Conservation (phyloP, 2,329 filamentous ascomycete species). For the Penicillium rolfsii region DNA sequence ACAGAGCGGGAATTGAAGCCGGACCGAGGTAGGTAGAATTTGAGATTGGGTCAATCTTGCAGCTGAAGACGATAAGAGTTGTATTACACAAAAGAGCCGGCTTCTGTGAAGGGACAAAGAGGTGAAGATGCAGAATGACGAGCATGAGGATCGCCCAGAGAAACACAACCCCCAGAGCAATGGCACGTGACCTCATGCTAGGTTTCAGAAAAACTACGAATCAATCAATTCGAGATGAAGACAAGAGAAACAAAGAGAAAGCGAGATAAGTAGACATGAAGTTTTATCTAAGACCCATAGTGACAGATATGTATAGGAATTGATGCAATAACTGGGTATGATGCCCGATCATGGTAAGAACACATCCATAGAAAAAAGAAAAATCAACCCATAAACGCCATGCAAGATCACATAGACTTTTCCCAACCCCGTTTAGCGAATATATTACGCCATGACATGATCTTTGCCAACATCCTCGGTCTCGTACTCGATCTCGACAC, state of each 20-base stretch:
- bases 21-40: neutral
- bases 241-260: neutral
- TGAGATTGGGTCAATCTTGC: neutral
- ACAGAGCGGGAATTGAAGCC: neutral
- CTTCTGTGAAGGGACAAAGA: conserved; percentile 18
- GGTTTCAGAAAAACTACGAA: conserved; percentile 11
- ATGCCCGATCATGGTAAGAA: conserved; percentile 36
- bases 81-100: conserved; percentile 25
- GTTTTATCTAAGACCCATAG: conserved; percentile 19
- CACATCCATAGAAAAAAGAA: conserved; percentile 19
- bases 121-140: conserved; percentile 3
- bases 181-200: conserved; percentile 23
- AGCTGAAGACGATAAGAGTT: conserved; percentile 9
- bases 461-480: conserved; percentile 65
- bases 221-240: conserved; percentile 2
- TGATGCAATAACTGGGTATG: conserved; percentile 43
- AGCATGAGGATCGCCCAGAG: conserved; percentile 1
- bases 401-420: conserved; percentile 35
- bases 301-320: conserved; percentile 23
- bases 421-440: conserved; percentile 17
- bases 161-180: conserved; percentile 12
- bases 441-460: conserved; percentile 46
- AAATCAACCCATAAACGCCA: conserved; percentile 39
- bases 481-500: conserved; percentile 77
- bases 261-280: conserved; percentile 7